phyloP scores from a whole-genome alignment of 2,329 filamentous ascomycete genomes.

The Cytospora piceae region DNA sequence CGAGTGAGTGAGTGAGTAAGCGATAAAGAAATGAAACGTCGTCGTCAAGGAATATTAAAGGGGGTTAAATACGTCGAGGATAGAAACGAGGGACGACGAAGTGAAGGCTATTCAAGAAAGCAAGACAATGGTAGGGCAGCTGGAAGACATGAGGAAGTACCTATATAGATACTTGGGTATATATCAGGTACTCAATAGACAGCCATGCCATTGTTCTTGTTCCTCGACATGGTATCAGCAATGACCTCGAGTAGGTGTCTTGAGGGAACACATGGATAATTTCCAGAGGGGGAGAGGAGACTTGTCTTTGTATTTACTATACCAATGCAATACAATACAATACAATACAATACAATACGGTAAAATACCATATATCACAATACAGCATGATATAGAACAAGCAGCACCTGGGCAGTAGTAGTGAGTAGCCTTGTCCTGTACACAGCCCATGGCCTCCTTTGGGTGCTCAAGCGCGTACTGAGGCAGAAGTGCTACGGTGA shows the following conservation, averaged over 20 bases:
- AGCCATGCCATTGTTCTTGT: background rate
- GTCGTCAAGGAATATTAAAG: background rate
- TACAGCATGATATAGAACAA: background rate
- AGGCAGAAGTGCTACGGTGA: too few species aligned
- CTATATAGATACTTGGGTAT: too few species aligned
- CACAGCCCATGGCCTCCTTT: too few species aligned
- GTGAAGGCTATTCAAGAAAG: background rate
- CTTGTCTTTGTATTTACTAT: background rate
- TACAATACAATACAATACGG: background rate
- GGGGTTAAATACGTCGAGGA: background rate
- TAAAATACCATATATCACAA: background rate
- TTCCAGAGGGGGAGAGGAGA: background rate
- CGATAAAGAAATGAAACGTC: background rate
- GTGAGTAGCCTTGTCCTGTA: too few species aligned
- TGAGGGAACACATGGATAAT: background rate
- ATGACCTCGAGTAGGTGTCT: background rate
- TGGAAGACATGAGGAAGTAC: too few species aligned
- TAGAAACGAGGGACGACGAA: background rate
- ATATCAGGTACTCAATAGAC: background rate
- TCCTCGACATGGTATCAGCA: background rate
- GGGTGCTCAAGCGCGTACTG: too few species aligned
- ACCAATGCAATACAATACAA: background rate
- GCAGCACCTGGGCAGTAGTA: too few species aligned
- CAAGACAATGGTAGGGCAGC: background rate
- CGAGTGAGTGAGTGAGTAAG: too few species aligned